Percentiles rank a stretch among this genome's conserved stretches.
Conservation (phyloP, 2,329 filamentous ascomycete species). For the Hypoxylon sp. region DNA sequence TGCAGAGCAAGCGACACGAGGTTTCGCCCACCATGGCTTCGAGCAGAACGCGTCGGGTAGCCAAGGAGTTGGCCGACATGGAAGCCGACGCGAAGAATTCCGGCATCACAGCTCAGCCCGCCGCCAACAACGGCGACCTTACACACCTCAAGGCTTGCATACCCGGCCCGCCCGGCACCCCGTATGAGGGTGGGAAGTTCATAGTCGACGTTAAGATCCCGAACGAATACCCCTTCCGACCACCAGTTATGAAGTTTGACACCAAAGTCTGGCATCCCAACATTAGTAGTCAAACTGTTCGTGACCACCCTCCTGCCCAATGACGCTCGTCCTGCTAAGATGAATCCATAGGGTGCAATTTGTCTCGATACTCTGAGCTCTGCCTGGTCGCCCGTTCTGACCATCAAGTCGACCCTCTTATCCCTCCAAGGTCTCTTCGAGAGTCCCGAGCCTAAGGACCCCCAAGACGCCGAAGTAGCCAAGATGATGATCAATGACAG, state of each 20-base stretch:
- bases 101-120: constrained; percentile 77
- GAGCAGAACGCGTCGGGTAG: constrained; percentile 71
- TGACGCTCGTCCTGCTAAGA: neutral
- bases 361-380: constrained; percentile 92
- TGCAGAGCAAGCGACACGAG: constrained; percentile 2
- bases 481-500: constrained; percentile 87
- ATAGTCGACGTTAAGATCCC: constrained; percentile 89
- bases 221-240: constrained; percentile 91
- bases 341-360: constrained; percentile 81
- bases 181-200: constrained; percentile 89
- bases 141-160: constrained; percentile 88
- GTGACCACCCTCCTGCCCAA: constrained; percentile 51
- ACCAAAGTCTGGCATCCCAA: constrained; percentile 99
- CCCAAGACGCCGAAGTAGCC: constrained; percentile 95
- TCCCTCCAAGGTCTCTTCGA: constrained; percentile 94
- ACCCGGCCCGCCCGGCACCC: constrained; percentile 88
- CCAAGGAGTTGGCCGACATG: constrained; percentile 84
- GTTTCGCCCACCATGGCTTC: constrained; percentile 59
- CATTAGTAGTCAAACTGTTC: constrained; percentile 90
- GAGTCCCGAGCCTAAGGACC: constrained; percentile 94
- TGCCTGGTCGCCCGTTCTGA: constrained; percentile 96
- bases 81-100: constrained; percentile 76
- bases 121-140: constrained; percentile 74
- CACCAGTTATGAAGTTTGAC: constrained; percentile 89
- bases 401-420: constrained; percentile 93